Evolutionary conservation across 371 early-diverging fungal species (phyloP).

Genomic region (Rhizopus sp.): DNA sequence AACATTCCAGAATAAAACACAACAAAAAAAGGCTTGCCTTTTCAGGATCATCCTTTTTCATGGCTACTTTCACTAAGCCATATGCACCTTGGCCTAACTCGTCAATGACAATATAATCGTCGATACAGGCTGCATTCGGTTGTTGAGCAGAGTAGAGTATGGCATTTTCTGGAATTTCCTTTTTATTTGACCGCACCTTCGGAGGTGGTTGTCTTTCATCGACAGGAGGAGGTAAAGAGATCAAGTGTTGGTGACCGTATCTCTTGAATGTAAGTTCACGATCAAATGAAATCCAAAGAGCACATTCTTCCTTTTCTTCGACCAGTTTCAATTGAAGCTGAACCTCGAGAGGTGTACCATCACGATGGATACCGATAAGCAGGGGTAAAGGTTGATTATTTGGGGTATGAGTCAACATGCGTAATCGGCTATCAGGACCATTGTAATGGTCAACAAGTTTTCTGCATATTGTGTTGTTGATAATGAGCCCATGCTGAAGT

Average conservation of each 20-base stretch:
- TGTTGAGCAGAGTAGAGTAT: slow-evolving; percentile 52
- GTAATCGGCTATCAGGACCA: slow-evolving; percentile 3
- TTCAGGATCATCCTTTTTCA: slow-evolving; percentile 44
- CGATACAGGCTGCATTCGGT: slow-evolving; percentile 37
- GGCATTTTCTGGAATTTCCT: slow-evolving; percentile 13
- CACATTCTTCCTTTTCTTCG: slow-evolving; percentile 56
- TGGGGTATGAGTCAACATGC: slow-evolving; percentile 33
- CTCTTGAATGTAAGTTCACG: slow-evolving; percentile 57
- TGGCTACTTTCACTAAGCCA: slow-evolving; percentile 67
- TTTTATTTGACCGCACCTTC: not conserved
- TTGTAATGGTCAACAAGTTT: slow-evolving; percentile 22
- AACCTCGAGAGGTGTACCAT: slow-evolving; percentile 62
- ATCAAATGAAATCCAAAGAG: slow-evolving; percentile 74
- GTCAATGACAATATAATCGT: slow-evolving; percentile 66
- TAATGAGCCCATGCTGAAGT: slow-evolving; percentile 39
- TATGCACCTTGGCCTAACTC: slow-evolving; percentile 76
- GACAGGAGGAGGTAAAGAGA: slow-evolving; percentile 7
- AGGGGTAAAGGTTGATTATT: slow-evolving; percentile 49
- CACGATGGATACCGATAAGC: slow-evolving; percentile 65
- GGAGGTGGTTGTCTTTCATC: not conserved
- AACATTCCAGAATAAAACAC: slow-evolving; percentile 15
- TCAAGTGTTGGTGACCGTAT: slow-evolving; percentile 33
- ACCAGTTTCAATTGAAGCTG: slow-evolving; percentile 66
- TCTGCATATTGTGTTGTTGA: slow-evolving; percentile 39
- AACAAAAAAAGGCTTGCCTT: slow-evolving; percentile 29